phyloP scores from a whole-genome alignment of 2,329 filamentous ascomycete genomes.

The Beauveria varroae region DNA sequence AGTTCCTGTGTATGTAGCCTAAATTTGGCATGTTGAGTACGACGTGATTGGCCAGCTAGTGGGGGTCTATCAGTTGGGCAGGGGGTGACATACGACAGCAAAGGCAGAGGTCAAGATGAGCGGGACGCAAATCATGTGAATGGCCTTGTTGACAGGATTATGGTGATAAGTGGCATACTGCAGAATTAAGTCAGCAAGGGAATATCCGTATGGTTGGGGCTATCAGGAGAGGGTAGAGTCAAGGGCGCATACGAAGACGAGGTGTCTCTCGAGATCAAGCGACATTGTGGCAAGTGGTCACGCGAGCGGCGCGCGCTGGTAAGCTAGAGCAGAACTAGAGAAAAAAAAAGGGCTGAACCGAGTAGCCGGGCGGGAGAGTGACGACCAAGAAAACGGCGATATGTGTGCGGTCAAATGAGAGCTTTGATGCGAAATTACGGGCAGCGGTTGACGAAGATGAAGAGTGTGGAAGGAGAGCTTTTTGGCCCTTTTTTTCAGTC shows the following conservation, averaged over 20 bases:
- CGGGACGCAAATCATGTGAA: slow-evolving; percentile 75
- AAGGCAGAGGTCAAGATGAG: slow-evolving; percentile 65
- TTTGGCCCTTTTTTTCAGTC: slow-evolving; percentile 3
- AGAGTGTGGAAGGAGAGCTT: slow-evolving; percentile 1
- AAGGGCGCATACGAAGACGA: slow-evolving; percentile 61
- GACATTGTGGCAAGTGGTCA: slow-evolving; percentile 39
- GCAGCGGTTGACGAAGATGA: neutral
- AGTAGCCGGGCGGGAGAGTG: neutral
- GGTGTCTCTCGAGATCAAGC: slow-evolving; percentile 73
- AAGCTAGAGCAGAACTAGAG: neutral
- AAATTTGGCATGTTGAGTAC: slow-evolving; percentile 9
- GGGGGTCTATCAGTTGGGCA: neutral
- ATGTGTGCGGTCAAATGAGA: neutral
- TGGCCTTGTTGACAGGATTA: slow-evolving; percentile 66
- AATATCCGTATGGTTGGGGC: neutral
- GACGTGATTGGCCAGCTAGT: slow-evolving; percentile 2
- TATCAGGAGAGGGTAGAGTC: neutral
- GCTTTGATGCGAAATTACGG: neutral
- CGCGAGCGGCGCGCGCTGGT: slow-evolving; percentile 7
- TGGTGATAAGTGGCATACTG: slow-evolving; percentile 83
- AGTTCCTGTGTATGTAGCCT: slow-evolving; percentile 56
- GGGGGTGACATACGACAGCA: slow-evolving; percentile 49
- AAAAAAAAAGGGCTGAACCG: neutral
- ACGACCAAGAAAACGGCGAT: neutral
- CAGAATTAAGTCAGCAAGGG: slow-evolving; percentile 11